phyloP scores from a whole-genome alignment of 2,329 filamentous ascomycete species.

The Grosmannia clavigera region DNA sequence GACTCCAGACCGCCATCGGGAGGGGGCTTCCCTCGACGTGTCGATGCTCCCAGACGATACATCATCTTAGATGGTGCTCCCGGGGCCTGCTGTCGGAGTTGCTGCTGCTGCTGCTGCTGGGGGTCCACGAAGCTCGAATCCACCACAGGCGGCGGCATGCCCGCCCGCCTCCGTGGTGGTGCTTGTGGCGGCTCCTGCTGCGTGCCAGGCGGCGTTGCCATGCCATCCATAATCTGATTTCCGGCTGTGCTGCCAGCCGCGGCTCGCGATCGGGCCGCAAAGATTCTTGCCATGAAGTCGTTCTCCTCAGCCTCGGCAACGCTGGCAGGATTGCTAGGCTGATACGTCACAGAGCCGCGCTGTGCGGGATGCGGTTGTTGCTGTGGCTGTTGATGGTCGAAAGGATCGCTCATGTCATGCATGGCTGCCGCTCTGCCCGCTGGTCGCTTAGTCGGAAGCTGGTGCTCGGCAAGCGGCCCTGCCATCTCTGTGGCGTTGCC shows the following conservation, averaged over 20 bases:
- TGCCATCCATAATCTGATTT: constrained; percentile 34
- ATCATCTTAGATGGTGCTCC: constrained; percentile 48
- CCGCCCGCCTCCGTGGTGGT: constrained; percentile 39
- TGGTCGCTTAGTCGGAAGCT: constrained; percentile 2
- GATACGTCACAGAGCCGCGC: background rate
- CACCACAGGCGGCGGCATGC: constrained; percentile 27
- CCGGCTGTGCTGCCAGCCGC: constrained; percentile 23
- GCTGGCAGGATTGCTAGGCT: background rate
- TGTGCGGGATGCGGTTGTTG: background rate
- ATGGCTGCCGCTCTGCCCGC: constrained; percentile 17
- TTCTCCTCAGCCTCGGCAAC: constrained; percentile 31
- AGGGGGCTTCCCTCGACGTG: constrained; percentile 21
- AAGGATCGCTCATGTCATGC: constrained; percentile 34
- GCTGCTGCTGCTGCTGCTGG: background rate
- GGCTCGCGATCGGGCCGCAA: constrained; percentile 35
- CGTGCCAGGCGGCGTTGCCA: constrained; percentile 50
- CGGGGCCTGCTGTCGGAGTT: constrained; percentile 1
- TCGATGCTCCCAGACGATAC: constrained; percentile 37
- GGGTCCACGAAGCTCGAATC: constrained; percentile 40
- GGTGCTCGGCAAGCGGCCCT: constrained; percentile 23
- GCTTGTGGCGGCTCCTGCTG: constrained; percentile 36
- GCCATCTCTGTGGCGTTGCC: constrained; percentile 18
- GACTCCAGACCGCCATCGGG: constrained; percentile 21
- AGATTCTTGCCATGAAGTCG: constrained; percentile 44
- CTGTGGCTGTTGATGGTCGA: constrained; percentile 29